Percentiles rank a stretch among this genome's conserved stretches.
Evolutionary conservation across 2,329 filamentous ascomycete species (phyloP).

Genomic region (Venturia nashicola): DNA sequence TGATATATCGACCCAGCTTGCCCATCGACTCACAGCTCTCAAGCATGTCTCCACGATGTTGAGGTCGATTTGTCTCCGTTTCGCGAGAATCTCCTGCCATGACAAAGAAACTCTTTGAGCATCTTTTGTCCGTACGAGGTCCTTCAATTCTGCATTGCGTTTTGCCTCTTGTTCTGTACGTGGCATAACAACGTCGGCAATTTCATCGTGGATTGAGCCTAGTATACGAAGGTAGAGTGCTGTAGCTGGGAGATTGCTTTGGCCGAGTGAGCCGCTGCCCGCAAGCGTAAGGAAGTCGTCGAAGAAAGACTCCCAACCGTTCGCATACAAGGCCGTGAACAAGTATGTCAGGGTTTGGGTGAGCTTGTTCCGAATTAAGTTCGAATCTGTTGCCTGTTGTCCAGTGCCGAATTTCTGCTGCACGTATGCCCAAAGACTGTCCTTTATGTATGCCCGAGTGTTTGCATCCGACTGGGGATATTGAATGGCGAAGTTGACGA

Average conservation of each 20-base stretch:
- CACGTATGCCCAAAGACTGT: constrained; percentile 71
- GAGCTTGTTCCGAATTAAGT: constrained; percentile 86
- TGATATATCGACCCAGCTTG: constrained; percentile 96
- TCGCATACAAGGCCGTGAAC: constrained; percentile 75
- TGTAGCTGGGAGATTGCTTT: constrained; percentile 63
- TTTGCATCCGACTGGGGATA: constrained; percentile 61
- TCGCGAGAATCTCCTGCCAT: constrained; percentile 80
- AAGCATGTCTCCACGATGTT: constrained; percentile 79
- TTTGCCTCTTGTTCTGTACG: constrained; percentile 69
- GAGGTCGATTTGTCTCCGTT: constrained; percentile 55
- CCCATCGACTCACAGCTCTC: constrained; percentile 90
- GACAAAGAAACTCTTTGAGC: constrained; percentile 77
- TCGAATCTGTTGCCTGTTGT: constrained; percentile 52
- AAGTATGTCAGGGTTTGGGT: constrained; percentile 91
- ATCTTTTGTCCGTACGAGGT: constrained; percentile 74
- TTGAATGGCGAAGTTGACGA: constrained; percentile 85
- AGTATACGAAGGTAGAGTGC: constrained; percentile 82
- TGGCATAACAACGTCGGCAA: constrained; percentile 80
- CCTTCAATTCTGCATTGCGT: constrained; percentile 81
- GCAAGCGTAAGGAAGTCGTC: constrained; percentile 79
- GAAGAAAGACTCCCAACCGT: constrained; percentile 80
- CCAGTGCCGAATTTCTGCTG: constrained; percentile 56
- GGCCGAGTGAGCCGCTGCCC: constrained; percentile 36
- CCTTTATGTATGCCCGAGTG: constrained; percentile 64
- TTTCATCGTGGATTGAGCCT: constrained; percentile 88